Base-by-base conservation (phyloP, 2,329 filamentous ascomycete species). In the Penicillium sp. region DNA sequence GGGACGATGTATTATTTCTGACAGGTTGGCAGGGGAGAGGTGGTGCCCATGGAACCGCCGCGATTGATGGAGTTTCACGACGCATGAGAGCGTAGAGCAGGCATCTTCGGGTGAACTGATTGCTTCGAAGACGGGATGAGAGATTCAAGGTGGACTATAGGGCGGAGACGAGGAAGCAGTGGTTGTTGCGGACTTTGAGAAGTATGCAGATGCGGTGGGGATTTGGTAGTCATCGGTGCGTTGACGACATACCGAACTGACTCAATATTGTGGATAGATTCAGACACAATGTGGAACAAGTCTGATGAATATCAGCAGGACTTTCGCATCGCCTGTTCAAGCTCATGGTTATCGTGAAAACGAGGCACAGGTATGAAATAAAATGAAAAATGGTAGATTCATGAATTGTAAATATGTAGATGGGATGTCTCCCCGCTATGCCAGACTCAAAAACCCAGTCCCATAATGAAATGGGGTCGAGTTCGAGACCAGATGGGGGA, bases 1-100 rank as follows among this genome's bases (percentile, higher is more conserved):
- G 46, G 44, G 5, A 49, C 40, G 31, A 27, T 23, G 46, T 49
- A 88, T 71, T 90, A 95, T 70, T 79, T 94, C 40, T 96, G 92
- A 91, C 89, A 95, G 80, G 84, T 88, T 15, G 90, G 95, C 73
- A 78, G 83, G 6, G 89, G 89, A 0, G 85, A 93, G 66, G 72
- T 76, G 49, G 66, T 88, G 51, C 86, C 86, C 1, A 67, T 88
- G 60, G 85, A 86, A 0, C 69, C 74, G 58, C 85, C 86, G 53
- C 73, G 86, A 72, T 72, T 89, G 35, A 88, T 89, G 83, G 84
- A 87, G 85, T 65, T 86, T 79, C 59, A 69, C 59, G 3, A 63
- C 67, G 15, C 61, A 69, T 29, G 68, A 64, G 35, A 64, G 53
- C 31, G 65, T 70, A 18, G 55, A 63, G 44, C 37, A 59, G 55